phyloP scores from a whole-genome alignment of 371 early-diverging fungal genomes.

The Apophysomyces ossiformis region DNA sequence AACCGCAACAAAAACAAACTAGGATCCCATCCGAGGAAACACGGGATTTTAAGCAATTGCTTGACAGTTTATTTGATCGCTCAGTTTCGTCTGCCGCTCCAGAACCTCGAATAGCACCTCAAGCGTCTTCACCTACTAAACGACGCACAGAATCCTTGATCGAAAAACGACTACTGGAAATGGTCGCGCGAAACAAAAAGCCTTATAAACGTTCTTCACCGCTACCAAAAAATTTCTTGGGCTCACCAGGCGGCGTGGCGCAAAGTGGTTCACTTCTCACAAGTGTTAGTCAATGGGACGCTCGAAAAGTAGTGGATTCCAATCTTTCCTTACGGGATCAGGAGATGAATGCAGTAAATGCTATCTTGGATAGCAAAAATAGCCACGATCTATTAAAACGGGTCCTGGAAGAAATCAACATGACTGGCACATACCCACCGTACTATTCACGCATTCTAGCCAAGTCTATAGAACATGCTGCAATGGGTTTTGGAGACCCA shows the following conservation, averaged over 20 bases:
- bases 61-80: neutral
- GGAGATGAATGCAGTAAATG: constrained; percentile 16
- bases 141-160: constrained; percentile 20
- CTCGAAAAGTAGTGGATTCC: neutral
- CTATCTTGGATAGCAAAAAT: constrained; percentile 16
- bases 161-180: constrained; percentile 33
- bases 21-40: neutral
- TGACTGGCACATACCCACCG: constrained; percentile 24
- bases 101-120: neutral
- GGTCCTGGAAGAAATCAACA: constrained; percentile 18
- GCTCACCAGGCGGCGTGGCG: constrained; percentile 17
- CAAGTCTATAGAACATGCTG: constrained; percentile 40
- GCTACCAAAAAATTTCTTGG: constrained; percentile 23
- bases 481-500: constrained; percentile 35
- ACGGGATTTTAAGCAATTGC: neutral
- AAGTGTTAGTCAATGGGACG: neutral
- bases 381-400: constrained; percentile 17
- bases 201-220: constrained; percentile 29
- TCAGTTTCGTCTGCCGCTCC: neutral
- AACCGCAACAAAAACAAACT: neutral
- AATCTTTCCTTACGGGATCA: constrained; percentile 10
- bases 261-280: neutral
- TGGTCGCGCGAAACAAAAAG: constrained; percentile 19
- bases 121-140: neutral
- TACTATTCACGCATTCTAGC: constrained; percentile 39